Conservation (phyloP, 306 rosid genomes). For the Hippophae rhamnoides region DNA sequence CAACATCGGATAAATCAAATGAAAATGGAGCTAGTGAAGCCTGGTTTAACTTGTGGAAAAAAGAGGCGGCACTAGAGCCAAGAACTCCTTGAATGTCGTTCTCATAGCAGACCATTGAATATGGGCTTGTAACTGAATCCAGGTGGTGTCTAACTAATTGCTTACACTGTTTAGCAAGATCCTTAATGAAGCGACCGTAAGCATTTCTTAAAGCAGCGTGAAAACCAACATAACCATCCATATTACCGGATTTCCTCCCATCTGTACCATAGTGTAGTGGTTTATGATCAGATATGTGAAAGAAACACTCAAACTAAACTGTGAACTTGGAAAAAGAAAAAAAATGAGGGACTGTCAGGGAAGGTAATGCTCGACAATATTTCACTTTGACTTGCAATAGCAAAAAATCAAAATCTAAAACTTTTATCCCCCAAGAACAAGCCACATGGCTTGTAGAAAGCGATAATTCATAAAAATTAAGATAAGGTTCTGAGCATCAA, state of each 20-base stretch:
- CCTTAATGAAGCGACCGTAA: constrained; percentile 59
- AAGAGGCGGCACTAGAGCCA: constrained; percentile 35
- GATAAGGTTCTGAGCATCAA: no score
- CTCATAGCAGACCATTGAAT: constrained; percentile 77
- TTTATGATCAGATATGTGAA: constrained; percentile 14
- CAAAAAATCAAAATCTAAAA: no score
- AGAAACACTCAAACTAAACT: background rate
- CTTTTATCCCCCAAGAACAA: no score
- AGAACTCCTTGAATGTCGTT: constrained; percentile 45
- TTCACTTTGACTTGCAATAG: no score
- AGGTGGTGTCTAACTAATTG: constrained; percentile 81
- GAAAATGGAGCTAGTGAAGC: constrained; percentile 41
- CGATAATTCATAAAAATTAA: no score
- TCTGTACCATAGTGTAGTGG: constrained; percentile 35
- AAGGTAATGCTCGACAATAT: no score
- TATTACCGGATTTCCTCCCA: constrained; percentile 51
- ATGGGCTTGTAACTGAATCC: constrained; percentile 91
- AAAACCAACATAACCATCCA: constrained; percentile 91
- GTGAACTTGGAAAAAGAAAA: no score
- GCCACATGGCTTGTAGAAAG: no score
- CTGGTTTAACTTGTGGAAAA: constrained; percentile 34
- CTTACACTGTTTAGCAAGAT: constrained; percentile 83
- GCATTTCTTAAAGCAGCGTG: constrained; percentile 86
- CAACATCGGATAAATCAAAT: constrained; percentile 62
- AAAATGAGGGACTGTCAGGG: no score